Percentiles rank a stretch among this genome's conserved stretches.
Evolutionary conservation across 768 basidiomycete genomes (phyloP).

Genomic region (Mycena pura): DNA sequence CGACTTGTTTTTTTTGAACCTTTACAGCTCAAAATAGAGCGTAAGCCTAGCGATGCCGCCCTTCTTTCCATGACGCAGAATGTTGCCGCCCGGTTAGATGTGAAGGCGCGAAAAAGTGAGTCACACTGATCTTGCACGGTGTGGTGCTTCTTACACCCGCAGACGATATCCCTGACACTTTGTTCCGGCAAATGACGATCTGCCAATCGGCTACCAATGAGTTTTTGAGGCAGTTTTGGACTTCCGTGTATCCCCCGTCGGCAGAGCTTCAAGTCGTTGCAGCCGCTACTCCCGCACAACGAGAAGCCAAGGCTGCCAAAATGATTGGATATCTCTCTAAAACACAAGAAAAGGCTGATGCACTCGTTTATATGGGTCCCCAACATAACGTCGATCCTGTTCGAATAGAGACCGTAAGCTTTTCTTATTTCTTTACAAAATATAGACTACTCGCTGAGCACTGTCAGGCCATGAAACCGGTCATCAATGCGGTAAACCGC

Average conservation of each 20-base stretch:
- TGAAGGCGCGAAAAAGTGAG: constrained; percentile 69
- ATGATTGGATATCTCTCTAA: constrained; percentile 86
- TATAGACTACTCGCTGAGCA: neutral
- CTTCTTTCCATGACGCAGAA: constrained; percentile 80
- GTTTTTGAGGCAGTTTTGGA: constrained; percentile 96
- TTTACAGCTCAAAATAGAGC: constrained; percentile 69
- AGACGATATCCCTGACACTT: constrained; percentile 83
- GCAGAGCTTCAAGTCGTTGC: constrained; percentile 60
- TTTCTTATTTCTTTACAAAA: neutral
- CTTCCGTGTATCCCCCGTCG: constrained; percentile 78
- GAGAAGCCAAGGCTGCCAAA: constrained; percentile 79
- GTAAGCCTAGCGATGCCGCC: constrained; percentile 71
- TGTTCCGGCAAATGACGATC: constrained; percentile 84
- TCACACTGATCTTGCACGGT: neutral
- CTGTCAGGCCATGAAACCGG: constrained; percentile 75
- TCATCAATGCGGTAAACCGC: constrained; percentile 74
- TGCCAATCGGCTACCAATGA: constrained; percentile 95
- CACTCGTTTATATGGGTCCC: constrained; percentile 70
- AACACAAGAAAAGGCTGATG: constrained; percentile 83
- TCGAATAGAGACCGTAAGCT: constrained; percentile 69
- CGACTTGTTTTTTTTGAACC: neutral
- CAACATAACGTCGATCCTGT: constrained; percentile 65
- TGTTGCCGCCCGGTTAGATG: constrained; percentile 74
- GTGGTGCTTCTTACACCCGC: neutral
- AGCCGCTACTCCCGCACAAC: constrained; percentile 67